Base-by-base conservation (phyloP, 2,329 filamentous ascomycete species). In the Exophiala dermatitidis region DNA sequence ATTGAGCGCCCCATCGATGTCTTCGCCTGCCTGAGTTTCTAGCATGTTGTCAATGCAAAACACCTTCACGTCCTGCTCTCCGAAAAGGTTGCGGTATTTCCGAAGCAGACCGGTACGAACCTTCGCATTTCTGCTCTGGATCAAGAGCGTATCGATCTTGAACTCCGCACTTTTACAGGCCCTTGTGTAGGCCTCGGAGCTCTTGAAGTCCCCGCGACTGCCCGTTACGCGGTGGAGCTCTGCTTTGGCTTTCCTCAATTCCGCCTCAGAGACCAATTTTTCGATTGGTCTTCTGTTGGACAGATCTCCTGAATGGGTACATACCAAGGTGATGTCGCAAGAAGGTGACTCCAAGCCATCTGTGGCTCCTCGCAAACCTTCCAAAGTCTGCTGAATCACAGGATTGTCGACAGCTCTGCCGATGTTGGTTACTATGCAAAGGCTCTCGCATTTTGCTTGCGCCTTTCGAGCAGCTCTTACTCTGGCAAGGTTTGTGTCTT, bases 41-140 rank as follows among this genome's bases (percentile, higher is more conserved):
- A 46, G n/a, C 29, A 30, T 9, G 10, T 45, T 54, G 40, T 57
- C 55, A 10, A 57, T 46, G 34, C 52, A 54, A 31, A 50, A 54
- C 4, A 57, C 48, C 6, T 49, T 28, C 8, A 57, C 37, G 12
- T 52, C 6, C 4, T 30, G 34, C 2, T 26, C 10, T 5, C 30
- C n/a, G 4, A 54, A 12, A 3, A n/a, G 5, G 2, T 37, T 8
- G 6, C 36, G 32, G 26, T 50, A 52, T 5, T 36, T 41, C 8
- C 38, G 12, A n/a, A 36, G 30, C 37, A 57, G 3, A 1, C 46
- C 41, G 8, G 31, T 10, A 4, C 19, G 31, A 4, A 54, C 45
- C 4, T 43, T 45, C 9, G 34, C 10, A 32, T 57, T 57, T 19
- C 55, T 43, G 9, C 28, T 34, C 4, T 46, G 32, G 5, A 54